Percentiles rank a stretch among this genome's conserved stretches.
Conservation (phyloP, 441 rosid genomes). For the Sinapis alba region DNA sequence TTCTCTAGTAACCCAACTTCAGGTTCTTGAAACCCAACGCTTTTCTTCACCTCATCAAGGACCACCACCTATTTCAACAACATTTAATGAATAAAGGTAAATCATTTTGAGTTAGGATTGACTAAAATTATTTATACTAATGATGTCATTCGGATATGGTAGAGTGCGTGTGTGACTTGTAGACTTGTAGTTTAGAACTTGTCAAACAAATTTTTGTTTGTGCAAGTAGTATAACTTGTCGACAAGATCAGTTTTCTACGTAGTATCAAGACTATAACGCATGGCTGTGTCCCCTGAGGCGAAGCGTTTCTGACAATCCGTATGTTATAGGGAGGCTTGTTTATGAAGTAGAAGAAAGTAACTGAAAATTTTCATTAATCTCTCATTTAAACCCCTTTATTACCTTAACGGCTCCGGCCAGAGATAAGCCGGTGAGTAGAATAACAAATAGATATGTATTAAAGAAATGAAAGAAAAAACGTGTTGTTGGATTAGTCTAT, state of each 20-base stretch:
- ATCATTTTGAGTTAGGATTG: not conserved
- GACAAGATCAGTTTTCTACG: not conserved
- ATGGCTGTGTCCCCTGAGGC: not conserved
- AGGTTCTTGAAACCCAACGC: slow-evolving; percentile 5
- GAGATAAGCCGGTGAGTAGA: slow-evolving; percentile 10
- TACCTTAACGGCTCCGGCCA: slow-evolving; percentile 14
- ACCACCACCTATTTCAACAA: slow-evolving; percentile 19
- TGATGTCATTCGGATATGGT: not conserved
- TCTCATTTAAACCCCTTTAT: not conserved
- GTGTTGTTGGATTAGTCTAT: slow-evolving; percentile 6
- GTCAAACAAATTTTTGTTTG: not conserved
- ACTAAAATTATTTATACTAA: not conserved
- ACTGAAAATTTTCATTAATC: not conserved
- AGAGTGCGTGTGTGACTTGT: slow-evolving; percentile 6
- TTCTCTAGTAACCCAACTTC: slow-evolving; percentile 10
- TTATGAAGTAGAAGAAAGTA: slow-evolving; percentile 18
- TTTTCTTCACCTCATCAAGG: slow-evolving; percentile 23
- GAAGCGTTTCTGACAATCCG: not conserved
- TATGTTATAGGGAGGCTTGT: not conserved
- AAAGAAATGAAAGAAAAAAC: slow-evolving; percentile 12
- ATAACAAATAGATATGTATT: not conserved
- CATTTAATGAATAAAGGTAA: not conserved
- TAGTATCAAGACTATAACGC: not conserved
- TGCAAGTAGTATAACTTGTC: not conserved
- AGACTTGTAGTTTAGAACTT: not conserved